Evolutionary conservation across 2,329 filamentous ascomycete genomes (phyloP), one percentile per base, ranked within the genome.

Genomic region (Stagonosporopsis rhizophila): DNA sequence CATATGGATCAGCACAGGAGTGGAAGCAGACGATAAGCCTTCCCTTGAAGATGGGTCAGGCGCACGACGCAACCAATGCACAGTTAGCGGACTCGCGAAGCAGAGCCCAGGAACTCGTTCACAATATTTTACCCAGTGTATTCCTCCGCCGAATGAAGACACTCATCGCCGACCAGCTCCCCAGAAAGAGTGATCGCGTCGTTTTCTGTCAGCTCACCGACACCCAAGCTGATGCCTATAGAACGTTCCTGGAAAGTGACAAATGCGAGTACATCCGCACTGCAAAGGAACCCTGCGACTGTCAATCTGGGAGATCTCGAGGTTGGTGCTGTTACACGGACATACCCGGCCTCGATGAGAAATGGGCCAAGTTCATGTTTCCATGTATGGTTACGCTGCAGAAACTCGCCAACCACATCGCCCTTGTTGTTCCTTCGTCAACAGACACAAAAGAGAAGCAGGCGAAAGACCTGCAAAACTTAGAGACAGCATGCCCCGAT

Each of bases 91-190:
- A 86, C 53, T 92, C 92, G 1, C 83, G 95, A 44, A 88, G 87
- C 61, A 96, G 91, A 1, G 95, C 95, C 0, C 86, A 89, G 65
- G 90, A 92, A 64, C 84, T 99, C 3, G 91, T 94, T 0, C 82
- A 93, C 32, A 96, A 96, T 55, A 84, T 99, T 0, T 82, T 99
- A 3, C 95, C 95, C 0, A 86, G 87, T 14, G 96, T 96, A 74
- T 98, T 99, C 66, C 82, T 97, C 2, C 89, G 95, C 1, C 87
- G 95, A 2, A 95, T 96, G 86, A 99, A 99, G 79, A 88, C 88
- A 0, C 80, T 98, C 15, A 96, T 99, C 58, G 92, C 92, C 0
- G 82, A 96, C 68, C 94, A 99, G 71, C 81, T 99, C 7, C 95
- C 95, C 0, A 96, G 92, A 77, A 99, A 99, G 81, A 93, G 86